These are phyloP conservation scores for Xylaria palmicola DNA, from an alignment of 495 filamentous ascomycete genomes.

Conservation along the genomic window DNA sequence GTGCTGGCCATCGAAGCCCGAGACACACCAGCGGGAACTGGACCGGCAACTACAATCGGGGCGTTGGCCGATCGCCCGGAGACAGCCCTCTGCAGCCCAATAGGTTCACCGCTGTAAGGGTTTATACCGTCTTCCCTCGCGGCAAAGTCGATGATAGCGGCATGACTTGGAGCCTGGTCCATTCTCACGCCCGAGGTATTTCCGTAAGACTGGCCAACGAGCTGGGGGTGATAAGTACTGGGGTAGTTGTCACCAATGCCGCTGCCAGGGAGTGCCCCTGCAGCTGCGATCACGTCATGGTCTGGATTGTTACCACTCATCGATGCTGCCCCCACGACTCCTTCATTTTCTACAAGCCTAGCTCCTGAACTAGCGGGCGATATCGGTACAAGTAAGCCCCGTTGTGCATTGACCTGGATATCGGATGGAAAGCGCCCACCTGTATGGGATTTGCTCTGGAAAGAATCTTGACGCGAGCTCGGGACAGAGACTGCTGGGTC, in stretches of 20 bases:
- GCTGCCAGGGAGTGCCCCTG: conserved; percentile 51
- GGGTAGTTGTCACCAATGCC: conserved; percentile 32
- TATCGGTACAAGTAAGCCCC: conserved; percentile 71
- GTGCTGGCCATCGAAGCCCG: conserved; percentile 16
- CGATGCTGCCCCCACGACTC: conserved; percentile 13
- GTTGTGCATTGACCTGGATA: conserved; percentile 66
- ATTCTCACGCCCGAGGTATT: conserved; percentile 33
- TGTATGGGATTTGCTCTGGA: conserved; percentile 65
- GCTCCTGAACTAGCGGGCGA: conserved; percentile 79
- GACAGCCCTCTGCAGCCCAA: conserved; percentile 18
- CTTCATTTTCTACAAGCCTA: conserved; percentile 46
- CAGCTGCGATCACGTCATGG: conserved; percentile 54
- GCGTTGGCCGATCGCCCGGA: conserved; percentile 1
- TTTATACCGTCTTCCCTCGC: conserved; percentile 47
- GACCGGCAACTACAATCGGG: conserved; percentile 20
- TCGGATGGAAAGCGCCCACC: conserved; percentile 91
- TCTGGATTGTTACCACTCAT: conserved; percentile 37
- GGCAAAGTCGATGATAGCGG: conserved; percentile 35
- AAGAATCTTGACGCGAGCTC: conserved; percentile 44
- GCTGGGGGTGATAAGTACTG: conserved; percentile 18
- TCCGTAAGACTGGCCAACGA: conserved; percentile 32
- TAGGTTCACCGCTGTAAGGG: conserved; percentile 41
- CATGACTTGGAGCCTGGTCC: conserved; percentile 37
- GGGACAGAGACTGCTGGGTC: conserved; percentile 48
- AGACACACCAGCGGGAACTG: conserved; percentile 4